Conservation (phyloP, 192 early-diverging fungal species). For the Gaertneriomyces semiglobifer region DNA sequence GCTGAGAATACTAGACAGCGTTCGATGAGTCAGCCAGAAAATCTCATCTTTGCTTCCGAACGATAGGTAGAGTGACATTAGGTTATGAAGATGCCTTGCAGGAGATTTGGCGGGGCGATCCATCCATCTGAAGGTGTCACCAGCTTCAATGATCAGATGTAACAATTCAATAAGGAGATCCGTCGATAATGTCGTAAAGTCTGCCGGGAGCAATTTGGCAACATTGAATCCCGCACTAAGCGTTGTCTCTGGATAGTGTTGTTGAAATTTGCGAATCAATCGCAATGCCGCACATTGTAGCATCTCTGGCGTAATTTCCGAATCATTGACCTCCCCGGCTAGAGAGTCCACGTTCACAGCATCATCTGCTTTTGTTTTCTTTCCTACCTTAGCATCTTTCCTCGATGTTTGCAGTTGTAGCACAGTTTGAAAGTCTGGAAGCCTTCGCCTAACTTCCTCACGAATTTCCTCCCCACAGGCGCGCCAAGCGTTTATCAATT, state of each 20-base stretch:
- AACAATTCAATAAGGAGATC: conserved; percentile 60
- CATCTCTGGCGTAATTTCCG: conserved; percentile 38
- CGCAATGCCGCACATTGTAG: conserved; percentile 49
- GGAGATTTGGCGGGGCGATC: conserved; percentile 47
- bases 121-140: conserved; percentile 67
- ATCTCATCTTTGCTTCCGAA: background rate
- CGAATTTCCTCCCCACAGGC: conserved; percentile 17
- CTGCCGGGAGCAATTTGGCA: conserved; percentile 66
- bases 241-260: conserved; percentile 59
- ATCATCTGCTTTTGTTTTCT: background rate
- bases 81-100: background rate
- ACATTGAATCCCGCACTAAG: conserved; percentile 69
- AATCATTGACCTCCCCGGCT: conserved; percentile 37
- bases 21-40: conserved; percentile 4
- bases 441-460: conserved; percentile 58
- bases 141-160: conserved; percentile 53
- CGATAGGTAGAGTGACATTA: background rate
- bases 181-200: conserved; percentile 51
- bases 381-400: conserved; percentile 3
- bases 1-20: conserved; percentile 22
- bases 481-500: conserved; percentile 21
- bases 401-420: conserved; percentile 40
- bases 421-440: conserved; percentile 71
- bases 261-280: conserved; percentile 66
- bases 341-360: conserved; percentile 24